Percentiles rank a stretch among this genome's conserved stretches.
Conservation (phyloP, 73 alveolate genomes). For the Paramecium bursaria region DNA sequence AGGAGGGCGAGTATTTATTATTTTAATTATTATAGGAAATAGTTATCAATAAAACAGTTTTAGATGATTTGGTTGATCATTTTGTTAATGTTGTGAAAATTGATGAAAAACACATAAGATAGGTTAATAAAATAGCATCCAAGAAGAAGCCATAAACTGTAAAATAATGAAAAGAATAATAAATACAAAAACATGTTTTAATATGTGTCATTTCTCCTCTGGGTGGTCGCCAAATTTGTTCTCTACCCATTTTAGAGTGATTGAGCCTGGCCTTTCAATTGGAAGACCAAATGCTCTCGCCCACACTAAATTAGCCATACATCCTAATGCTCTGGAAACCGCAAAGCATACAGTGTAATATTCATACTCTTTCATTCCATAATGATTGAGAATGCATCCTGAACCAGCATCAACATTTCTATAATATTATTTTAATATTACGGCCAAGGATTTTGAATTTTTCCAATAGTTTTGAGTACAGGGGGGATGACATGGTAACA, state of each 20-base stretch:
- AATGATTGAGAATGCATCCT: constrained; percentile 84
- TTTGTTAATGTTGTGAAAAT: constrained; percentile 30
- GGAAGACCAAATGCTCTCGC: constrained; percentile 86
- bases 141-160: constrained; percentile 32
- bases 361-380: constrained; percentile 77
- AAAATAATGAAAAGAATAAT: too few species aligned
- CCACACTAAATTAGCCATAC: constrained; percentile 82
- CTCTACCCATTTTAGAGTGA: constrained; percentile 71
- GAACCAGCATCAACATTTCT: constrained; percentile 86
- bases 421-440: background rate
- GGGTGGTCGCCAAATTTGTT: constrained; percentile 59
- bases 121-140: constrained; percentile 23
- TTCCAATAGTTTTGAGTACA: constrained; percentile 73
- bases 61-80: constrained; percentile 15
- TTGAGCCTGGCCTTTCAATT: constrained; percentile 82
- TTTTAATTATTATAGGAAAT: constrained; percentile 10
- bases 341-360: constrained; percentile 86
- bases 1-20: background rate
- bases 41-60: background rate
- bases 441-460: constrained; percentile 87
- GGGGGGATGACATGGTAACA: constrained; percentile 83
- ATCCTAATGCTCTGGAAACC: constrained; percentile 85
- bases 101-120: constrained; percentile 4
- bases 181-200: too few species aligned
- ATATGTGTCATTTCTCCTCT: constrained; percentile 24